phyloP scores from a whole-genome alignment of 331 rosid genomes.

The Rosa hybrid region DNA sequence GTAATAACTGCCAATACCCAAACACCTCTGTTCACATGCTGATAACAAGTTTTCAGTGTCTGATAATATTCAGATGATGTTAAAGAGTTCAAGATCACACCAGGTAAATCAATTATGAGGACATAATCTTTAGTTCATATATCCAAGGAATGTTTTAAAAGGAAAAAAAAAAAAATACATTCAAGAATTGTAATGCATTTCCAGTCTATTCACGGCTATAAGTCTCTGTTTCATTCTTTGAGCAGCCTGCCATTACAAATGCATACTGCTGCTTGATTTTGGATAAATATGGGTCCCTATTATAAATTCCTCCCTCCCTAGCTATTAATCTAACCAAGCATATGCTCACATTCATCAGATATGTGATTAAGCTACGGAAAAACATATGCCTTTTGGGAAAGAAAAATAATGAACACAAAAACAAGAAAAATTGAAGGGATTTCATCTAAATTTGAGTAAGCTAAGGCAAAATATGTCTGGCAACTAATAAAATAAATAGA shows the following conservation, averaged over 20 bases:
- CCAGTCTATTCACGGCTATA: not conserved
- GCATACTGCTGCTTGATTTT: not conserved
- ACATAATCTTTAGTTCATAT: not conserved
- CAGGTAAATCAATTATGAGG: not conserved
- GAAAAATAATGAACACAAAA: not conserved
- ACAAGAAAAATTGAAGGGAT: not conserved
- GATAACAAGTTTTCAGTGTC: not conserved
- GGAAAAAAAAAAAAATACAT: not conserved
- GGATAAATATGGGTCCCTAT: not conserved
- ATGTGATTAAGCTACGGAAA: not conserved
- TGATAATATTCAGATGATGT: not conserved
- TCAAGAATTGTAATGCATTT: not conserved
- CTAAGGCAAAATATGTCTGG: constrained; percentile 17
- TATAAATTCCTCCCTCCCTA: not conserved
- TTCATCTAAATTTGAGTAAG: not conserved
- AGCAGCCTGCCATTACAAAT: constrained; percentile 3
- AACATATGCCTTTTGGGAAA: not conserved
- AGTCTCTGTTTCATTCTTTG: not conserved
- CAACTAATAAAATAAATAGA: constrained; percentile 28
- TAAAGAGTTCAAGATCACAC: not conserved
- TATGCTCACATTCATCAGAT: not conserved
- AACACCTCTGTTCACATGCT: not conserved
- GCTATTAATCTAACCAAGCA: not conserved
- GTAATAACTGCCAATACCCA: not conserved
- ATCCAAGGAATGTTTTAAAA: not conserved